Base-by-base conservation (phyloP, 1,139 yeast genomes). In the Hyphopichia burtonii region DNA sequence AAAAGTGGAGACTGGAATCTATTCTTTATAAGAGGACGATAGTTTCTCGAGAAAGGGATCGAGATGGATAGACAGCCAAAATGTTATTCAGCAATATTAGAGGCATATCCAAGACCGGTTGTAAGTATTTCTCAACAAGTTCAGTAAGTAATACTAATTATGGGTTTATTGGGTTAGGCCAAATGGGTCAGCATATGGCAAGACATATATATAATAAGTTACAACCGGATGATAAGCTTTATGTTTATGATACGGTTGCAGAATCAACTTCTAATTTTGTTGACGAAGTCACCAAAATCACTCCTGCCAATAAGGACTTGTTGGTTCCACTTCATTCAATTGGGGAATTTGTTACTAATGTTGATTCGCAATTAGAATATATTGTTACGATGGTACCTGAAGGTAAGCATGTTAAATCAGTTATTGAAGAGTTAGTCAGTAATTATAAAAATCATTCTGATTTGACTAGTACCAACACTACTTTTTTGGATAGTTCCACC, bases 121-220 rank as follows among this genome's bases (percentile, higher is more conserved):
- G 34, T 31, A 16, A 17, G n/a, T 33, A 5, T 12, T 20, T 33
- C 12, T 33, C 36, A n/a, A 33, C 36, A 3, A 19, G n/a, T 33
- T 14, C n/a, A 22, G 10, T 4, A 12, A 18, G 11, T 2, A 9
- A 17, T 28, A 58, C 66, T 46, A 66, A 59, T 44, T 72, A 69
- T 51, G 84, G 83, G 17, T 78, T 78, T 58, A 70, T 79, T 36
- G 84, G 84, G 12, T 66, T 79, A 22, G 84, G 84, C 17, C 76
- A 76, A 45, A 79, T 79, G 84, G 82, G 84, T 44, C 75, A 74
- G 45, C 77, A 76, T 48, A 79, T 79, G 84, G 83, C 83, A 17
- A 63, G 72, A 48, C 82, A 79, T 49, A 65, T 79, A 31, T 71
- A 74, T 49, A 59, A 66, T 41, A 65, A 74, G 45, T 60, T 75